A percentile compares a stretch with the other conserved stretches of the same genome.
These are phyloP conservation scores for Tolypocladium cylindrosporum DNA, from an alignment of 2,329 filamentous ascomycete species.

Conservation along the genomic window DNA sequence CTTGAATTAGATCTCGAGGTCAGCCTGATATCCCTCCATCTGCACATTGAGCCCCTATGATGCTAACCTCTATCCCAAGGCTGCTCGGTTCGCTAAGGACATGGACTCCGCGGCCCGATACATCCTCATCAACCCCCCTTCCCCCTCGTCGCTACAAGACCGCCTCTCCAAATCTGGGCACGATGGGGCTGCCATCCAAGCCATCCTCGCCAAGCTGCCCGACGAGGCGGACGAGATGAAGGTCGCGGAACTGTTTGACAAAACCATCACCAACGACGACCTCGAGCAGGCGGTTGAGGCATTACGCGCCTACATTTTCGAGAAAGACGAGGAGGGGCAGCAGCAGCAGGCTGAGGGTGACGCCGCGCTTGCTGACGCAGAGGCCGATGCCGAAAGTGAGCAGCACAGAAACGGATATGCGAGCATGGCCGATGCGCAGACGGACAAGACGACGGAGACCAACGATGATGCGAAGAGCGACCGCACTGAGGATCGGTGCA, in stretches of 20 bases:
- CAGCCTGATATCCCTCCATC: conserved; percentile 10
- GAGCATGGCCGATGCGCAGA: conserved; percentile 7
- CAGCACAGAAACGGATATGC: conserved; percentile 1
- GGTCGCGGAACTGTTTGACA: conserved; percentile 16
- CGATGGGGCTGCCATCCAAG: conserved; percentile 12
- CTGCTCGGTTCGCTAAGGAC: conserved; percentile 46
- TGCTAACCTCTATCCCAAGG: conserved; percentile 22
- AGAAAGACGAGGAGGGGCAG: conserved; percentile 4
- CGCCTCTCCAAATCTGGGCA: conserved; percentile 18
- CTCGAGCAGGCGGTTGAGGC: conserved; percentile 11
- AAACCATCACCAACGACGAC: conserved; percentile 15
- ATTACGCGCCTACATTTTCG: conserved; percentile 19
- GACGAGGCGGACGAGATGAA: conserved; percentile 16
- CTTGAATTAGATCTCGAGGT: conserved; percentile 44
- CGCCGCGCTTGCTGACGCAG: neutral
- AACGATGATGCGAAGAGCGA: neutral
- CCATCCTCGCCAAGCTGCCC: conserved; percentile 10
- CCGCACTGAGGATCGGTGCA: neutral
- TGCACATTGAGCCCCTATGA: neutral
- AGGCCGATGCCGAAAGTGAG: neutral
- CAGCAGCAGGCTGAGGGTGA: conserved; percentile 6
- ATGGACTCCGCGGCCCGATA: conserved; percentile 45
- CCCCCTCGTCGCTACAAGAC: conserved; percentile 12
- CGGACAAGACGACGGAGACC: conserved; percentile 1
- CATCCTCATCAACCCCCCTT: conserved; percentile 39